phyloP scores from a whole-genome alignment of 2,329 filamentous ascomycete genomes.

The Paraphaeosphaeria minitans region DNA sequence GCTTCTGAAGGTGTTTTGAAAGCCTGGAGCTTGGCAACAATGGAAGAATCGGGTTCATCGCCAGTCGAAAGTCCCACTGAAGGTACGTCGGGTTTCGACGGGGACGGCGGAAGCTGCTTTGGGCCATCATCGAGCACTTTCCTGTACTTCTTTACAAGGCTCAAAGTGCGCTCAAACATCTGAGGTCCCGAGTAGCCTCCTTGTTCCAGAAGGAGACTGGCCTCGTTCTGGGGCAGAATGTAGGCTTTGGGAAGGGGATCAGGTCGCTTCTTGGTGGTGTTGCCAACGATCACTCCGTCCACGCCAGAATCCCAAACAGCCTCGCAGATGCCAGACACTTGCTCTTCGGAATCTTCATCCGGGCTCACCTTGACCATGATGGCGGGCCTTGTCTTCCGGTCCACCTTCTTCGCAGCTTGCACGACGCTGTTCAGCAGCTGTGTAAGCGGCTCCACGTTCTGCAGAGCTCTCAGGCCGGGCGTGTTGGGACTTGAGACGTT shows the following conservation, averaged over 20 bases:
- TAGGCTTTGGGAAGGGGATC: conserved; percentile 72
- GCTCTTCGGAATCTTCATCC: conserved; percentile 84
- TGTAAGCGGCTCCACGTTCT: conserved; percentile 82
- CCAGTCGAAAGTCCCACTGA: conserved; percentile 15
- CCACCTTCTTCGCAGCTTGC: conserved; percentile 70
- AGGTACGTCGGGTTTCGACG: conserved; percentile 14
- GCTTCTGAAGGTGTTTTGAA: conserved; percentile 9
- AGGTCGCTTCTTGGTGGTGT: conserved; percentile 86
- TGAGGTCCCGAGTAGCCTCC: conserved; percentile 92
- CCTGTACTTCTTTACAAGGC: conserved; percentile 80
- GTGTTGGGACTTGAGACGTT: conserved; percentile 98
- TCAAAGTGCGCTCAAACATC: conserved; percentile 80
- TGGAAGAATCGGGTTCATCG: conserved; percentile 20
- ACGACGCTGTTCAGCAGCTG: conserved; percentile 83
- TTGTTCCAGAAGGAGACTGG: conserved; percentile 70
- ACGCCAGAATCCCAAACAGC: conserved; percentile 69
- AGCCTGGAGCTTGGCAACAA: conserved; percentile 23
- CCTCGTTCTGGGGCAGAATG: conserved; percentile 68
- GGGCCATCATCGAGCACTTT: conserved; percentile 53
- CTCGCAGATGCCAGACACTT: conserved; percentile 86
- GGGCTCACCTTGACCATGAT: conserved; percentile 99
- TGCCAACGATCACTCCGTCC: conserved; percentile 94
- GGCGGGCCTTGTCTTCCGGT: conserved; percentile 73
- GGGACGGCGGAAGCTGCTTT: conserved; percentile 22
- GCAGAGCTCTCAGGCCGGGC: conserved; percentile 83